phyloP scores from a whole-genome alignment of 257 asterid genomes.

The Penstemon barbatus region DNA sequence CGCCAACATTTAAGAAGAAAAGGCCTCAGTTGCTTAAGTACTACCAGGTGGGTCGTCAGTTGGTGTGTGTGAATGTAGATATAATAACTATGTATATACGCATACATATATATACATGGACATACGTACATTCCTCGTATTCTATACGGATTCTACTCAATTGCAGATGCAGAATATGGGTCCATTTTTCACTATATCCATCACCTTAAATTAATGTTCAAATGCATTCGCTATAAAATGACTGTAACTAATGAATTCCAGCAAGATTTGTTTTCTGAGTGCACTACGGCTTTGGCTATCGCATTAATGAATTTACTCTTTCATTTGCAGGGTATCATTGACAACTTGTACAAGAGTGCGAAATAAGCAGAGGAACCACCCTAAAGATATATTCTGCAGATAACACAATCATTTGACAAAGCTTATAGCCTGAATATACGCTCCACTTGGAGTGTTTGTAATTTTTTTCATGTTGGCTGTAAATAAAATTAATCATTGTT shows the following conservation, averaged over 20 bases:
- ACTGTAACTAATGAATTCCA: not conserved
- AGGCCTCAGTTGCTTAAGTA: slow-evolving; percentile 86
- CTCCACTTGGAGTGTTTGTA: not conserved
- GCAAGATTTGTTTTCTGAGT: not conserved
- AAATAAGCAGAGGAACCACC: slow-evolving; percentile 42
- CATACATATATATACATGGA: too few species aligned
- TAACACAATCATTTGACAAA: too few species aligned
- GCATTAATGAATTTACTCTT: not conserved
- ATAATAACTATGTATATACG: not conserved
- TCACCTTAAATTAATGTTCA: not conserved
- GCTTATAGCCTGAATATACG: too few species aligned
- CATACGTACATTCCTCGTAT: too few species aligned
- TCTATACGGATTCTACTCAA: too few species aligned
- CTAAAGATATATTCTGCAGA: not conserved
- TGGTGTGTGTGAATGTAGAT: not conserved
- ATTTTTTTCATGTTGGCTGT: too few species aligned
- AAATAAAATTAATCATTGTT: too few species aligned
- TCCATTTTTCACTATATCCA: not conserved
- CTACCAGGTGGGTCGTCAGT: slow-evolving; percentile 63
- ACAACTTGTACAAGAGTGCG: slow-evolving; percentile 67
- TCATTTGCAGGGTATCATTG: slow-evolving; percentile 60
- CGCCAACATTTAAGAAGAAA: slow-evolving; percentile 93
- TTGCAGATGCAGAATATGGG: too few species aligned
- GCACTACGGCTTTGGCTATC: not conserved
- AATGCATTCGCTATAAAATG: not conserved